Base-by-base conservation (phyloP, 2,329 filamentous ascomycete genomes). In the Colletotrichum sp. region DNA sequence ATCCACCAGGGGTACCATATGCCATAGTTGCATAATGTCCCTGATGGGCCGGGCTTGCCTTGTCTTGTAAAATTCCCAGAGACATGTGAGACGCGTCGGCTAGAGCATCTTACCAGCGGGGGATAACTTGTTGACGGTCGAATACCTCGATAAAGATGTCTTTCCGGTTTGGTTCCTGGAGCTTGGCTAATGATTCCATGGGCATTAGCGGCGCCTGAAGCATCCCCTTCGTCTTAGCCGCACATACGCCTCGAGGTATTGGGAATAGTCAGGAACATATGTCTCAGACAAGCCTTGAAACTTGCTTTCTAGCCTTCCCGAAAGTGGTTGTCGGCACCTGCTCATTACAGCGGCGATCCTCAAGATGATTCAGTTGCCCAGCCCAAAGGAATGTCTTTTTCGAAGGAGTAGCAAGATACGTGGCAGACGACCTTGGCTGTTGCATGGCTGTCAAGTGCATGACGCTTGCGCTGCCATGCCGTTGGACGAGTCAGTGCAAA, bases 251-350 rank as follows among this genome's bases (percentile, higher is more conserved):
- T 75, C 30, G 26, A 66, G 43, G 71, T 71, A 56, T 75, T 76
- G 71, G 74, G 60, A 70, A 75, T 76, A 75, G 74, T 75, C 74
- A 76, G 74, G 74, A 76, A 76, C 71, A 76, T 34, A 18, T 76
- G 74, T 71, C 74, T 71, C 71, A 75, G 66, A 76, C 71, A 71
- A 66, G 74, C 74, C 48, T 70, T 66, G 74, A 56, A 56, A 70
- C 30, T 28, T 75, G 70, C 70, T 74, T 74, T 36, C 56, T 66
- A 38, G 65, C 71, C 24, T 70, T 75, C 60, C 58, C 56, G 38
- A 48, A 69, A 64, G 61, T 65, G 64, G 32, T 62, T 60, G 26
- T 28, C 60, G 70, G 36, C 73, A 69, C 58, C 65, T 70, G 34
- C 65, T 74, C 56, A 32, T 60, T 61, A 30, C 30, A 65, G 28